Conservation (phyloP, 2,329 filamentous ascomycete genomes). For the Aspergillus clavatus region DNA sequence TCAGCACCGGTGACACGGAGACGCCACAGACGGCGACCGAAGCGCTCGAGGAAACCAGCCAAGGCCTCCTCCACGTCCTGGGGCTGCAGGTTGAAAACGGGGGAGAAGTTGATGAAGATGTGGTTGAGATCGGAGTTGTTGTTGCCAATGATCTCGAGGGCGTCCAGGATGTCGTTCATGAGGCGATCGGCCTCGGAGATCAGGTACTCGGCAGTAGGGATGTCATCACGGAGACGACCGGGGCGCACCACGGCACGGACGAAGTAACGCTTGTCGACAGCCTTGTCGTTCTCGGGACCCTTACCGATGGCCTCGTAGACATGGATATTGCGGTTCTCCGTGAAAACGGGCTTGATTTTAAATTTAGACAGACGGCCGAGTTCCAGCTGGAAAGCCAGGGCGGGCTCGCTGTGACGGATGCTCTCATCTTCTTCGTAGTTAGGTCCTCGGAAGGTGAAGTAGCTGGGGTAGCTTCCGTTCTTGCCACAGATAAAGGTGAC, state of each 20-base stretch:
- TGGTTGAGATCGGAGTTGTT: conserved; percentile 99
- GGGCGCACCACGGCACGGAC: conserved; percentile 92
- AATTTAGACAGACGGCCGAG: conserved; percentile 91
- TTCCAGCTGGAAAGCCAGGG: conserved; percentile 97
- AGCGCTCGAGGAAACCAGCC: conserved; percentile 92
- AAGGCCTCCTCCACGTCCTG: conserved; percentile 88
- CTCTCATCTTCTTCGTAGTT: conserved; percentile 84
- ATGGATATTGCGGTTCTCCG: conserved; percentile 98
- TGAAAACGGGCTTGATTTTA: conserved; percentile 97
- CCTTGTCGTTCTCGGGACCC: conserved; percentile 77
- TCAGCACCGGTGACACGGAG: conserved; percentile 95
- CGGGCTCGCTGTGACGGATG: conserved; percentile 95
- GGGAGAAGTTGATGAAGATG: conserved; percentile 99
- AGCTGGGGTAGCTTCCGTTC: conserved; percentile 90
- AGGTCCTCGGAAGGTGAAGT: conserved; percentile 97
- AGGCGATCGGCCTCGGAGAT: conserved; percentile 94
- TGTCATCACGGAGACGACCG: conserved; percentile 91
- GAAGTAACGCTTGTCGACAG: conserved; percentile 81
- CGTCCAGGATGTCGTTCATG: conserved; percentile 96
- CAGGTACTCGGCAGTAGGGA: conserved; percentile 96
- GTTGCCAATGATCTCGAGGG: conserved; percentile 96
- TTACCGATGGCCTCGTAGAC: conserved; percentile 97
- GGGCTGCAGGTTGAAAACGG: conserved; percentile 88
- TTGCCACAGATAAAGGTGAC: conserved; percentile 95
- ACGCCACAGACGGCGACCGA: conserved; percentile 90